phyloP scores from a whole-genome alignment of 1,284 basidiomycete genomes.

The Chiua sp. region DNA sequence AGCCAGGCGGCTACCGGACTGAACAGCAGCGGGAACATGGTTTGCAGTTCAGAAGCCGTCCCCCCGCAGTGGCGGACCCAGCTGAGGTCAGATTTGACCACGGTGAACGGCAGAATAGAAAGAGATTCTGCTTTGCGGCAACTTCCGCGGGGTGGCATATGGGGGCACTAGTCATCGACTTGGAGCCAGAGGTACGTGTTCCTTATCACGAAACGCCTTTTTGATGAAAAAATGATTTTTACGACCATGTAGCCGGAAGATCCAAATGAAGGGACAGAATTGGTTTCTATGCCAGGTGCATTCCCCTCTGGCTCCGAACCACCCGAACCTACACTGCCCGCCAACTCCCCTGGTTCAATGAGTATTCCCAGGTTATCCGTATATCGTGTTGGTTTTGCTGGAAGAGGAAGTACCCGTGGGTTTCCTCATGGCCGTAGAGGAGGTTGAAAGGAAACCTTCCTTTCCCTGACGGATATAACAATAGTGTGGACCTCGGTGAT shows the following conservation, averaged over 20 bases:
- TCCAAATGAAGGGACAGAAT: slow-evolving; percentile 19
- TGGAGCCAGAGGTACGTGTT: slow-evolving; percentile 63
- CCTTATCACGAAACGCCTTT: neutral
- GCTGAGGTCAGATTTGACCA: slow-evolving; percentile 75
- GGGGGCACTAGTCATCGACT: slow-evolving; percentile 84
- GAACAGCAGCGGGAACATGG: slow-evolving; percentile 43
- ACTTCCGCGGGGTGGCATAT: slow-evolving; percentile 89
- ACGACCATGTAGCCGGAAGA: slow-evolving; percentile 20
- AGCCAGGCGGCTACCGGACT: slow-evolving; percentile 63
- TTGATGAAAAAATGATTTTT: neutral
- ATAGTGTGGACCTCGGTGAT: slow-evolving; percentile 4
- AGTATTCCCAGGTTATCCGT: slow-evolving; percentile 13
- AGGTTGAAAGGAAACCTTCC: slow-evolving; percentile 11
- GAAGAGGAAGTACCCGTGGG: slow-evolving; percentile 28
- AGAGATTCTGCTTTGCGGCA: slow-evolving; percentile 78
- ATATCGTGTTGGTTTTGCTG: slow-evolving; percentile 39
- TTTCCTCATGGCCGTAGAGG: slow-evolving; percentile 13
- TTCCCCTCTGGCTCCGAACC: slow-evolving; percentile 25
- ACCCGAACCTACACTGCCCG: slow-evolving; percentile 6
- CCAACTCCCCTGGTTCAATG: slow-evolving; percentile 10
- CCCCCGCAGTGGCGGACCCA: slow-evolving; percentile 61
- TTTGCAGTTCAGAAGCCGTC: slow-evolving; percentile 37
- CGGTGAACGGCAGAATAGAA: slow-evolving; percentile 49
- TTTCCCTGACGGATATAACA: slow-evolving; percentile 12
- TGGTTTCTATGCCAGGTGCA: slow-evolving; percentile 29